Conservation (phyloP, 495 filamentous ascomycete species). For the Usnea hakonensis region DNA sequence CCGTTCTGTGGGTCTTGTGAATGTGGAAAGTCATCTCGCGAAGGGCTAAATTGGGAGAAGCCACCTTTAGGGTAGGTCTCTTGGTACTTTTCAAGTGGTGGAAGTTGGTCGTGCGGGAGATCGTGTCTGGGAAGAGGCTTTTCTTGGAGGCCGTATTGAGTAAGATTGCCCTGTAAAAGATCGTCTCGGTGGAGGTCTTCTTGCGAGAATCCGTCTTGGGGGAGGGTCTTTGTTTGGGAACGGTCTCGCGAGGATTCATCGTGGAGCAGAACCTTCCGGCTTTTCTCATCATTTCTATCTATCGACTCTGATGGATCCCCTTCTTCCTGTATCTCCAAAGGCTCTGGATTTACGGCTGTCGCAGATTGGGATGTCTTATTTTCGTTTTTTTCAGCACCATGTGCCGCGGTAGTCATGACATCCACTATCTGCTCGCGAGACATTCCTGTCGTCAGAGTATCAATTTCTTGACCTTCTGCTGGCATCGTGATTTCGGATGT, state of each 20-base stretch:
- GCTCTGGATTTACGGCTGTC: background rate
- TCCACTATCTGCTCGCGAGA: slow-evolving; percentile 5
- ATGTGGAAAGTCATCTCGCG: background rate
- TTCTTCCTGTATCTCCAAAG: background rate
- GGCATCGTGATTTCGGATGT: background rate
- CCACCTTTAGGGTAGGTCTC: background rate
- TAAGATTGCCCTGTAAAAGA: too few species aligned
- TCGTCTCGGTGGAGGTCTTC: too few species aligned
- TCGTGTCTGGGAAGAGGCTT: background rate
- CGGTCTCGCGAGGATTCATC: background rate
- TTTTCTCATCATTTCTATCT: slow-evolving; percentile 18
- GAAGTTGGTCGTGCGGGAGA: background rate
- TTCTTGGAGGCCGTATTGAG: background rate
- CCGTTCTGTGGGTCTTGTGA: background rate
- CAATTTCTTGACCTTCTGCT: slow-evolving; percentile 2
- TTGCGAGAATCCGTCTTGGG: too few species aligned
- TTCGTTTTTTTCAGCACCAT: background rate
- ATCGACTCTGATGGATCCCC: slow-evolving; percentile 2
- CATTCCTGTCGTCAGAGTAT: slow-evolving; percentile 5
- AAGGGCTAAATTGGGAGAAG: background rate
- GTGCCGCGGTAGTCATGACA: slow-evolving; percentile 3
- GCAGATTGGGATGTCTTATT: slow-evolving; percentile 9
- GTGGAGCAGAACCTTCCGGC: background rate
- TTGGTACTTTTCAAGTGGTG: background rate
- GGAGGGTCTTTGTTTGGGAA: background rate